Base-by-base conservation (phyloP, 352 stramenopile genomes). In the Pythium phragmitis region DNA sequence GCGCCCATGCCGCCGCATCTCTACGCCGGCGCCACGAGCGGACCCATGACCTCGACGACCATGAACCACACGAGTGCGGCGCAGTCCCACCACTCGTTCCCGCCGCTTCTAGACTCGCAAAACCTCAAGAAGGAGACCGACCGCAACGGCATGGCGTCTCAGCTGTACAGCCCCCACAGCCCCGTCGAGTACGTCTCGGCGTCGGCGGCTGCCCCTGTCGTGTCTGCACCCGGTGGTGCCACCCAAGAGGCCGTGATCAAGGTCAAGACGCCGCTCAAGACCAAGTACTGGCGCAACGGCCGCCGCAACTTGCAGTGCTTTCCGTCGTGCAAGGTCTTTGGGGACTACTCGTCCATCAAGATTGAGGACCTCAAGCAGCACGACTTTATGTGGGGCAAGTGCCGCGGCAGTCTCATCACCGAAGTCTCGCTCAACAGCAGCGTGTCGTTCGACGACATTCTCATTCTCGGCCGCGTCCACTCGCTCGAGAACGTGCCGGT, bases 311-410 rank as follows among this genome's bases (percentile, higher is more conserved):
- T 96, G 16, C 88, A 96, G 72, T 96, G 88, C 70, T 96, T 96
- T 65, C 88, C 88, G 33, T 85, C 75, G 7, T 96, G 88, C 68
- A 93, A 94, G 60, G 83, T 94, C n/a, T 96, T 93, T 64, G 88
- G 88, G 2, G 88, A 96, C 75, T 96, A 96, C 73, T 94, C 83
- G 50, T 79, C 83, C 23, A 93, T 93, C 75, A 93, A 93, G 73
- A 89, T 95, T 48, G 82, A 95, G 65, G 85, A 93, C 68, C 69
- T 95, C 9, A 93, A 93, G 79, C 84, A 93, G 64, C 86, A 94
- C 65, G 86, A 94, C 63, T 95, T 95, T 52, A 95, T 95, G 86
- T 95, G 86, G 86, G 86, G 86, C 74, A 95, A 95, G 72, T 95
- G 86, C 65, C 82, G 86, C 26, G 86, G 86, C 60, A 91, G 80